These are phyloP conservation scores for Elsinoe batatas DNA, from an alignment of 2,329 filamentous ascomycete species.

Conservation along the genomic window DNA sequence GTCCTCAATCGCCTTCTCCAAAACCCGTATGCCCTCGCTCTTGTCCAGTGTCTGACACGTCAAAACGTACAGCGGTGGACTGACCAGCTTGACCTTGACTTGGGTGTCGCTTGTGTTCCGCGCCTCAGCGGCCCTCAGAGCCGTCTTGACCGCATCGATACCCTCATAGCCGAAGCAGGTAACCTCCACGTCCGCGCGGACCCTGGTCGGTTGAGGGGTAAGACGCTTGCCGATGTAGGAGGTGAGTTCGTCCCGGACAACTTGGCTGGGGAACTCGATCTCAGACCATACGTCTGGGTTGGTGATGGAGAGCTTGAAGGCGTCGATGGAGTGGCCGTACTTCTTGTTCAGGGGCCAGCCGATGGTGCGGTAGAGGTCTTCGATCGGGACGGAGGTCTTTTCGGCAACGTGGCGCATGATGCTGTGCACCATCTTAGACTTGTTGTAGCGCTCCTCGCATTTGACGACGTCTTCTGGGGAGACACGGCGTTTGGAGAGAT, in stretches of 20 bases:
- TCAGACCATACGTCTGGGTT: slow-evolving; percentile 96
- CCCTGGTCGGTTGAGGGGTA: slow-evolving; percentile 97
- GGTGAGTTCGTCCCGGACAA: slow-evolving; percentile 80
- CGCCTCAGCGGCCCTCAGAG: slow-evolving; percentile 81
- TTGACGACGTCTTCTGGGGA: slow-evolving; percentile 96
- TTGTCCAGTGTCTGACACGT: slow-evolving; percentile 96
- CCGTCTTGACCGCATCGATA: slow-evolving; percentile 94
- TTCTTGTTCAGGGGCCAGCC: slow-evolving; percentile 97
- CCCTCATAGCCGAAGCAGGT: slow-evolving; percentile 88
- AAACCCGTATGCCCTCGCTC: slow-evolving; percentile 65
- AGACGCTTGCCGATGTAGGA: slow-evolving; percentile 95
- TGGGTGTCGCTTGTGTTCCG: slow-evolving; percentile 86
- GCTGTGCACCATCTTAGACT: slow-evolving; percentile 98
- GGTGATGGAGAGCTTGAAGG: slow-evolving; percentile 98
- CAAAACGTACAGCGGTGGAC: slow-evolving; percentile 89
- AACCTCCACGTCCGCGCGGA: slow-evolving; percentile 94
- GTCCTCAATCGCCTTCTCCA: slow-evolving; percentile 83
- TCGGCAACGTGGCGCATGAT: slow-evolving; percentile 98
- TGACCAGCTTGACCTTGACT: slow-evolving; percentile 98
- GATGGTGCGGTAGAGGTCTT: slow-evolving; percentile 86
- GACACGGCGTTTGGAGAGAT: slow-evolving; percentile 96
- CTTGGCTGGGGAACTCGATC: slow-evolving; percentile 74
- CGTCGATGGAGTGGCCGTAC: slow-evolving; percentile 92
- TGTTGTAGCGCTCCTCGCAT: slow-evolving; percentile 99
- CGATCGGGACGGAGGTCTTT: slow-evolving; percentile 90